phyloP scores from a whole-genome alignment of 2,329 filamentous ascomycete genomes.

The Xylaria sp. region DNA sequence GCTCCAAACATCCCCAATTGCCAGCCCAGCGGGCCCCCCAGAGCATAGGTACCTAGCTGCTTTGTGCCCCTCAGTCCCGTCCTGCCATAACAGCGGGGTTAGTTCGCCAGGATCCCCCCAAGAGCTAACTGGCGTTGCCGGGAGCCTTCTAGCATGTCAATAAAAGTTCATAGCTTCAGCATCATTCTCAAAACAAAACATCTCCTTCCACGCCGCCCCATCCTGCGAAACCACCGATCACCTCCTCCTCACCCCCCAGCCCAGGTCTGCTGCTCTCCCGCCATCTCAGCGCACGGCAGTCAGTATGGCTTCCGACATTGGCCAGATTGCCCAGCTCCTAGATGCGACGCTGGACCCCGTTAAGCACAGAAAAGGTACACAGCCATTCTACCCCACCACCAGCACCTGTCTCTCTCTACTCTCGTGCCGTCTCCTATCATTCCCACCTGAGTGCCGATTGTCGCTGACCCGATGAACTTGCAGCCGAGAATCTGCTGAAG shows the following conservation, averaged over 20 bases:
- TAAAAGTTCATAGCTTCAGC: constrained; percentile 27
- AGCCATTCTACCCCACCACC: constrained; percentile 30
- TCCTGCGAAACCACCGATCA: constrained; percentile 3
- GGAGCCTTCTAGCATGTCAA: constrained; percentile 30
- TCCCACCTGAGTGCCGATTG: neutral
- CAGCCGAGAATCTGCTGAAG: constrained; percentile 83
- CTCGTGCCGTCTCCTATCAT: neutral
- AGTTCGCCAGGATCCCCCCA: neutral
- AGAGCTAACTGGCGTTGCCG: constrained; percentile 24
- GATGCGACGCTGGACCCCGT: constrained; percentile 87
- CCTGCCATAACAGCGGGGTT: neutral
- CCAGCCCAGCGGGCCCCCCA: too few species aligned
- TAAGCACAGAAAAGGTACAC: constrained; percentile 86
- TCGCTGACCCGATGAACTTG: constrained; percentile 32
- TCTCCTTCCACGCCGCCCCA: neutral
- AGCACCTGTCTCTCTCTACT: neutral
- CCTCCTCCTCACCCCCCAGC: neutral
- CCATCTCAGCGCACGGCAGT: constrained; percentile 24
- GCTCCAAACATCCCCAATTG: neutral
- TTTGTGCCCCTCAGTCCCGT: neutral
- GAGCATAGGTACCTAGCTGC: neutral
- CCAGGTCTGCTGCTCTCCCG: constrained; percentile 9
- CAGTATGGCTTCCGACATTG: constrained; percentile 62
- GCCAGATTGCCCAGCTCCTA: constrained; percentile 78
- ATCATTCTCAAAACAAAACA: constrained; percentile 22